Evolutionary conservation across 2,329 filamentous ascomycete genomes (phyloP).

Genomic region (Ceratocystis colombiana): DNA sequence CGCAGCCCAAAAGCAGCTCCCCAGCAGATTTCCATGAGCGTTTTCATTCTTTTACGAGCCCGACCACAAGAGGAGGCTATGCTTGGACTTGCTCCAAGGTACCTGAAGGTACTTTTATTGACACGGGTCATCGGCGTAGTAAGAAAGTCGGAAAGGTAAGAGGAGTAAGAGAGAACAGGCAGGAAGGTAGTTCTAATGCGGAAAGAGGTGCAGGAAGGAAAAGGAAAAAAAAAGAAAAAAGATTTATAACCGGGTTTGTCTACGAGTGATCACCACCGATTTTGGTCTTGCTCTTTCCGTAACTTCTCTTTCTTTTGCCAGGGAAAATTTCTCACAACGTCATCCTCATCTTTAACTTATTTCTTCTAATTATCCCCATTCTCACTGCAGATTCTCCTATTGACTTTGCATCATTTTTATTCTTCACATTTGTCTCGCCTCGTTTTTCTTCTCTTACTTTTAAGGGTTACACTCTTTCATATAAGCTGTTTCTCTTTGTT

Average conservation of each 20-base stretch:
- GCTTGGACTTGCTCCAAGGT: background rate
- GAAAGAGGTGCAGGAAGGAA: background rate
- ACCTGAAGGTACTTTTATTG: background rate
- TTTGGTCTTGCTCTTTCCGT: conserved; percentile 3
- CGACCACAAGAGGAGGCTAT: background rate
- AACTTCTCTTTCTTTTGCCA: background rate
- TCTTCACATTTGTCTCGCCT: background rate
- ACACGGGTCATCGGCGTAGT: background rate
- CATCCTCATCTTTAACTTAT: background rate
- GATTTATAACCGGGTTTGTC: conserved; percentile 9
- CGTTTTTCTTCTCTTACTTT: background rate
- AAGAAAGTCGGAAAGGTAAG: background rate
- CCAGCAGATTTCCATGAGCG: no score
- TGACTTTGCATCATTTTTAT: background rate
- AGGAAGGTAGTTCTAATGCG: conserved; percentile 5
- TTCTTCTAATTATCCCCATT: background rate
- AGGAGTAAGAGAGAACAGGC: conserved; percentile 1
- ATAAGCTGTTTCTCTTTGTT: background rate
- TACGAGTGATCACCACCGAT: background rate
- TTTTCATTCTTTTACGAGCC: no score
- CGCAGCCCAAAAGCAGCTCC: background rate
- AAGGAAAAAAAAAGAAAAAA: background rate
- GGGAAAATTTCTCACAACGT: background rate
- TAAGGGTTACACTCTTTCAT: background rate
- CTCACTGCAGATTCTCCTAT: background rate